Base-by-base conservation (phyloP, 768 basidiomycete species). In the Leccinum variicolor region DNA sequence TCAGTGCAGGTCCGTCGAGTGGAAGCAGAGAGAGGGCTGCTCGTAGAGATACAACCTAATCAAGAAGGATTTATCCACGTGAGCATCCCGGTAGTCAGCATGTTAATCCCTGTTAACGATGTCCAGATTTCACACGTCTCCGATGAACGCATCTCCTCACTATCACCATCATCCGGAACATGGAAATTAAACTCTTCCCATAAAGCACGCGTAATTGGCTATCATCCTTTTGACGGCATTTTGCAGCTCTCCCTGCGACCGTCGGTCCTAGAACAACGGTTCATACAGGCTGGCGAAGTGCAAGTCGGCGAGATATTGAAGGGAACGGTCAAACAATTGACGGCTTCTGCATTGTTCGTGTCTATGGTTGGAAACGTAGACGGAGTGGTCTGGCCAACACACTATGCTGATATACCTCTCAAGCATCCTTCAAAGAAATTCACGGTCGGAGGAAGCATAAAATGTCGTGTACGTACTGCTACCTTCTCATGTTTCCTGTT, bases 341-440 rank as follows among this genome's bases (percentile, higher is more conserved):
- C 87, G 3, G 87, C 91, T 56, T 80, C 83, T 33, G 89, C 84
- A 0, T 74, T 99, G 36, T 96, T 97, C 66, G 84, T 98, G 43
- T 85, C 90, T 28, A 77, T 98, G 55, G 85, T 89, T 5, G 93
- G 92, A 6, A 91, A 83, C 58, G 86, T 98, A 31, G 93, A 97
- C 66, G 97, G 92, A 28, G 88, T 97, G 26, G 80, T 98, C 21
- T 97, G 92, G 90, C 94, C 95, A 1, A 83, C 86, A 59, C 97
- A 98, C 69, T 97, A 91, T 69, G 94, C 97, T 11, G 97, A 99
- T 71, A 94, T 98, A 66, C 70, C 77, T n/a, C 80, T 98, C 64
- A 97, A 94, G 69, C 90, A 98, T 69, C 96, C 96, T 10, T 85
- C 92, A 45, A 92, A 87, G 74, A 82, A 88, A 59, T 99, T 97